Percentiles rank a stretch among this genome's conserved stretches.
These are phyloP conservation scores for Phytophthora sansomeana DNA, from an alignment of 352 stramenopile genomes.

Conservation along the genomic window DNA sequence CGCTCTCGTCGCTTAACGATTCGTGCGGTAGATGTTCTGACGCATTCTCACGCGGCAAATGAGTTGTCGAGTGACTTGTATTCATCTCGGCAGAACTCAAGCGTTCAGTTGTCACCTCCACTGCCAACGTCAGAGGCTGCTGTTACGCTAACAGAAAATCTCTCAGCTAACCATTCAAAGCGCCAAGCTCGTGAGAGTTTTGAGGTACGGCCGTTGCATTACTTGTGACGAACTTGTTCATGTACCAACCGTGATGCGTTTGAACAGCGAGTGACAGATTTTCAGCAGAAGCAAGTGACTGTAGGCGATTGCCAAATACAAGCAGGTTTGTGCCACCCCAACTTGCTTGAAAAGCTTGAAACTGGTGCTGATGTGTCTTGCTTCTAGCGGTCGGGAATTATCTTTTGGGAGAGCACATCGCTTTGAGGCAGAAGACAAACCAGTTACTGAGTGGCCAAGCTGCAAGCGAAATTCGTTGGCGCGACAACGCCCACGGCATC, in stretches of 20 bases:
- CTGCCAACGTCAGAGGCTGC: constrained; percentile 32
- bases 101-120: constrained; percentile 19
- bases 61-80: neutral
- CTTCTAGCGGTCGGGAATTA: constrained; percentile 46
- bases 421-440: constrained; percentile 40
- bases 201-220: constrained; percentile 26
- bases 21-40: constrained; percentile 59
- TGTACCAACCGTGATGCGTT: neutral
- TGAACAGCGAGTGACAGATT: constrained; percentile 48
- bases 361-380: neutral
- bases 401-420: constrained; percentile 46
- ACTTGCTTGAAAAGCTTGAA: neutral
- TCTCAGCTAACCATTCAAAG: constrained; percentile 55
- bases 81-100: neutral
- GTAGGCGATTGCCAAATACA: constrained; percentile 49
- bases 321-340: constrained; percentile 29
- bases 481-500: constrained; percentile 21
- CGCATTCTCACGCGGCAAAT: neutral
- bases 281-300: constrained; percentile 47
- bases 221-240: neutral
- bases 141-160: constrained; percentile 30
- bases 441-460: constrained; percentile 38
- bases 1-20: constrained; percentile 65
- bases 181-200: constrained; percentile 42
- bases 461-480: constrained; percentile 24